A percentile compares a stretch with the other conserved stretches of the same genome.
These are phyloP conservation scores for Eucommia ulmoides DNA, from an alignment of 257 asterid genomes.

Conservation along the genomic window DNA sequence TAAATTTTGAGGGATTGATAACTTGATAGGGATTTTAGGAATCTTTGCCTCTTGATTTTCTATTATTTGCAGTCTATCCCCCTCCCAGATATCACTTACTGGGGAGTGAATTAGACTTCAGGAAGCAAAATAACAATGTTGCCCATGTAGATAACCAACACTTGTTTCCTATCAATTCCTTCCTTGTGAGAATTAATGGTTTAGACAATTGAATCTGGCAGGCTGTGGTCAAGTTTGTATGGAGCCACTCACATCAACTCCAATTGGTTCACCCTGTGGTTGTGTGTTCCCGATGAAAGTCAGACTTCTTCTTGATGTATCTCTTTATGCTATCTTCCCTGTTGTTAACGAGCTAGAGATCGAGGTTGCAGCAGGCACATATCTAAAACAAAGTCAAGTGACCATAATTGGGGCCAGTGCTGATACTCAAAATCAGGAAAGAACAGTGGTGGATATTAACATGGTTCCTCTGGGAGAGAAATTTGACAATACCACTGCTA, in stretches of 20 bases:
- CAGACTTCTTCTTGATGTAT: slow-evolving; percentile 68
- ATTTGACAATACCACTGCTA: slow-evolving; percentile 89
- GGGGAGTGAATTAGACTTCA: background rate
- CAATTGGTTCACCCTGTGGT: slow-evolving; percentile 82
- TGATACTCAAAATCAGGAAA: slow-evolving; percentile 67
- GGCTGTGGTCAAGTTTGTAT: slow-evolving; percentile 82
- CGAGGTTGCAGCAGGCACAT: slow-evolving; percentile 91
- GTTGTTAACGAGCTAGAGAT: slow-evolving; percentile 68
- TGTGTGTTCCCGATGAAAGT: slow-evolving; percentile 95
- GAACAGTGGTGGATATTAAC: slow-evolving; percentile 68
- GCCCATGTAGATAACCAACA: background rate
- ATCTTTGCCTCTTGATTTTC: background rate
- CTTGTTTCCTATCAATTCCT: background rate
- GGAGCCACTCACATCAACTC: slow-evolving; percentile 76
- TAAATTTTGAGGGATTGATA: background rate
- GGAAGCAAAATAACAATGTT: background rate
- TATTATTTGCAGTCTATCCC: too few relatives aligned
- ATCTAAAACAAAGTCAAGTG: slow-evolving; percentile 82
- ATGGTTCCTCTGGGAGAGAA: slow-evolving; percentile 88
- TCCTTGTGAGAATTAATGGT: slow-evolving; percentile 5
- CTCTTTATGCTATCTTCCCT: slow-evolving; percentile 70
- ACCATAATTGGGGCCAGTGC: slow-evolving; percentile 81
- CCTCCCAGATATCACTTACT: too few relatives aligned
- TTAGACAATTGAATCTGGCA: slow-evolving; percentile 24
- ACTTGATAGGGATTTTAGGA: background rate